Conservation (phyloP, 768 basidiomycete species). For the Macrocybe gigantea region DNA sequence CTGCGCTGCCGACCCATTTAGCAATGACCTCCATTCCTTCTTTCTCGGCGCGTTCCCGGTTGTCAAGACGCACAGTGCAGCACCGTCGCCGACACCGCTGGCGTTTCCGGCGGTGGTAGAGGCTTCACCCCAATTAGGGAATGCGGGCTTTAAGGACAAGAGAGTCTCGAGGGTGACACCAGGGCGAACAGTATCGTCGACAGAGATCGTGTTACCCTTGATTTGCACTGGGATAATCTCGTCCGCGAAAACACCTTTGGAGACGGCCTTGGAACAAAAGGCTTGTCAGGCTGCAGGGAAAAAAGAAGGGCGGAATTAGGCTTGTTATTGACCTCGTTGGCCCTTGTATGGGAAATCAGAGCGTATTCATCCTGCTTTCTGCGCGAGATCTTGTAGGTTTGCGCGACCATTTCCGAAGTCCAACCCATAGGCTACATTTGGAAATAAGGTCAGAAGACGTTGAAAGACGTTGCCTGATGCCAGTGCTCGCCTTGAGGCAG, state of each 20-base stretch:
- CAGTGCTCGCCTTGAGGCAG: constrained; percentile 54
- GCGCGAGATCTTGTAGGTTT: constrained; percentile 70
- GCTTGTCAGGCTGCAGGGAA: neutral
- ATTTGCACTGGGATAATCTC: constrained; percentile 89
- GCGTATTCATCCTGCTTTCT: constrained; percentile 88
- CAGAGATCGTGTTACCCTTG: constrained; percentile 56
- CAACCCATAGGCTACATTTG: constrained; percentile 80
- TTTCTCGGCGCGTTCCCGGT: constrained; percentile 70
- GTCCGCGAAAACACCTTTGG: constrained; percentile 67
- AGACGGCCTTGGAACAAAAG: constrained; percentile 43
- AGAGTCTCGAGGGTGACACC: constrained; percentile 80
- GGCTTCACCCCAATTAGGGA: constrained; percentile 69
- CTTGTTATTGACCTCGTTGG: constrained; percentile 42
- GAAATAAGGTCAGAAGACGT: neutral
- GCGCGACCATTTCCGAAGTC: constrained; percentile 90
- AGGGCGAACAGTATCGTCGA: constrained; percentile 84
- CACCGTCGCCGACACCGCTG: constrained; percentile 90
- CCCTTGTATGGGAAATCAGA: constrained; percentile 79
- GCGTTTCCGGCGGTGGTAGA: constrained; percentile 83
- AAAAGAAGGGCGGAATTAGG: neutral
- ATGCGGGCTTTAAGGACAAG: constrained; percentile 76
- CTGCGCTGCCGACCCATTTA: constrained; percentile 74
- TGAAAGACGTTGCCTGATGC: neutral
- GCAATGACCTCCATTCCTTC: constrained; percentile 77
- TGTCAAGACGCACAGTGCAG: constrained; percentile 77